Conservation (phyloP, 352 stramenopile species). For the Pelagophyceae sp. region DNA sequence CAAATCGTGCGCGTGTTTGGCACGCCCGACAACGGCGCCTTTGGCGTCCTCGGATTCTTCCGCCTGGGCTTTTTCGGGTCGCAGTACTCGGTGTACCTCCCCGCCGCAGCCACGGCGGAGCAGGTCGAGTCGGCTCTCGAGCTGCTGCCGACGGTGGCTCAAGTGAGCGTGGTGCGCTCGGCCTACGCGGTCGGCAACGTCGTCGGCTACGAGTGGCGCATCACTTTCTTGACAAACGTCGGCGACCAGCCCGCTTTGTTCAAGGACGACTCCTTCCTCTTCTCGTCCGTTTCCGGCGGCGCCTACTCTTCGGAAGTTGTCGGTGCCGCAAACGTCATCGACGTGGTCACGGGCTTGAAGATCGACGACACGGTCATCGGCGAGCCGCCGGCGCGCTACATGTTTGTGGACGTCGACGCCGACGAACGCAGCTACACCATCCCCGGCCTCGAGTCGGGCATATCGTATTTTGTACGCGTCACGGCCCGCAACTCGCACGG, state of each 20-base stretch:
- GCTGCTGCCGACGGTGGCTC: conserved; percentile 67
- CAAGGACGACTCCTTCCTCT: conserved; percentile 35
- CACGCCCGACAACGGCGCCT: not conserved
- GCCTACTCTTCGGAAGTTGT: not conserved
- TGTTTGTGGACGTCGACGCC: conserved; percentile 33
- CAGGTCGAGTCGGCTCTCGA: conserved; percentile 71
- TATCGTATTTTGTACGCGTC: conserved; percentile 55
- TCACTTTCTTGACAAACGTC: conserved; percentile 73
- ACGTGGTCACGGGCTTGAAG: conserved; percentile 36
- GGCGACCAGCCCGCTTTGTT: conserved; percentile 64
- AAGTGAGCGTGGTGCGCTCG: conserved; percentile 50
- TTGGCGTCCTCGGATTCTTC: conserved; percentile 34
- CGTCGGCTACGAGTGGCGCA: conserved; percentile 60
- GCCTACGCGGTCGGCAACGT: conserved; percentile 55
- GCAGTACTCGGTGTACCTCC: conserved; percentile 57
- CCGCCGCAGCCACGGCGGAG: conserved; percentile 61
- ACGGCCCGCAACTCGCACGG: conserved; percentile 55
- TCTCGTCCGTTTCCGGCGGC: conserved; percentile 18
- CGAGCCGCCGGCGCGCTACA: conserved; percentile 42
- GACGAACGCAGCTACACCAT: conserved; percentile 37
- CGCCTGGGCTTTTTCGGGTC: conserved; percentile 37
- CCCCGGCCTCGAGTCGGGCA: conserved; percentile 45
- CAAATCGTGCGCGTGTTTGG: conserved; percentile 14
- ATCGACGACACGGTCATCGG: conserved; percentile 40
- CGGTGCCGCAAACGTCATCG: conserved; percentile 29